Base-by-base conservation (phyloP, 2,329 filamentous ascomycete genomes). In the Clarireedia hainanense region DNA sequence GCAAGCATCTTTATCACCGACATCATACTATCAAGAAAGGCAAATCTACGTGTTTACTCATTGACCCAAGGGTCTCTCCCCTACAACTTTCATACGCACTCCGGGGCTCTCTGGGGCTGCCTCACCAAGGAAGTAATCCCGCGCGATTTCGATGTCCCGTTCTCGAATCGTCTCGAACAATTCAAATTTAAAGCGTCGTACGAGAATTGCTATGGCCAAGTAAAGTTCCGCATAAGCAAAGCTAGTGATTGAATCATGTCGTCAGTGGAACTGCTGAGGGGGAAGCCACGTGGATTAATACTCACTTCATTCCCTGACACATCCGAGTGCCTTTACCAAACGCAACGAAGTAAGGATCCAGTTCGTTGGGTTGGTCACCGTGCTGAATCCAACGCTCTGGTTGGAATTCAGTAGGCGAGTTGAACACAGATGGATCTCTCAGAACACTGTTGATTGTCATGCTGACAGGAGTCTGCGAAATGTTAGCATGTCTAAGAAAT, bases 241-340 rank as follows among this genome's bases (percentile, higher is more conserved):
- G 17, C 57, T 58, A 10, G 39, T 34, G 10, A 24, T 5, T 12
- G 23, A 23, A 26, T 5, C 3, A 34, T 36, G 20, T 46, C 26
- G 2, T 47, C 9, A 51, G 40, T n/a, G 24, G n/a, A 26, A 26
- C 36, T 12, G 15, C 23, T 34, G 34, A 17, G 9, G n/a, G 5
- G 7, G 10, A 7, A 14, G 4, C 26, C 24, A 15, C 10, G n/a
- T 12, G 37, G 17, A 23, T 20, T 7, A 20, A 15, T 4, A 55
- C 56, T 50, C 54, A 55, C 56, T 57, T 51, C 23, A 59, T 61
- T 12, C 74, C 74, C 4, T 75, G 65, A 57, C 74, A 76, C n/a
- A 64, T 65, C 3, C 74, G 62, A 4, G 68, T 66, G 0, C 72
- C 74, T 48, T 70, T 73, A 5, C 69, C 71, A 60, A 76, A 76